Base-by-base conservation (phyloP, 257 asterid genomes). In the Coffea canephora region DNA sequence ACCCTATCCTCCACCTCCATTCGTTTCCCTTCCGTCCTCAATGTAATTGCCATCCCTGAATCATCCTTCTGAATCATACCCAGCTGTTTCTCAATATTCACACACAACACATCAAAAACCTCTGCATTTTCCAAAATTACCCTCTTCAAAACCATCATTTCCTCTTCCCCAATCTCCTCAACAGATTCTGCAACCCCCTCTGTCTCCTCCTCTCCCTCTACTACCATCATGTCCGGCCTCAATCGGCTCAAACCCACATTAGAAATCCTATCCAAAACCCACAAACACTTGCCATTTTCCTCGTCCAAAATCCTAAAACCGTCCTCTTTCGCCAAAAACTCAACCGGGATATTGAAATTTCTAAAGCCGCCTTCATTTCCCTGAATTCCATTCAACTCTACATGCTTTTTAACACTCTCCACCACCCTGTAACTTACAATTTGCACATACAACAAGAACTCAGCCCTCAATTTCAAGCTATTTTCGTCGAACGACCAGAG, bases 401-500 rank as follows among this genome's bases (percentile, higher is more conserved):
- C 85, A 74, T 84, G 79, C 62, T 66, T 85, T 62, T 81, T 77
- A 23, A 82, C 84, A 48, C 79, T 85, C 64, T 87, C 87, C 65
- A 79, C 67, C 78, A 90, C 92, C 83, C 87, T 87, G 74, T 85
- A 87, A 57, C 84, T 82, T 43, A 89, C 82, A 48, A 82, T 80
- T 80, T 92, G 89, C n/a, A 89, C 87, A 82, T 88, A 90, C 84
- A 95, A 74, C 90, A 94, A 81, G 78, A 95, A 93, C 79, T 95
- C 99, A 21, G 95, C 90, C n/a, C 98, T 90, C 86, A 92, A 87
- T 84, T 87, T 91, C 86, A 95, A 86, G 69, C 80, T 77, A 76
- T 69, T 77, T 65, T 87, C 86, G 80, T 88, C 92, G 77, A 95
- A 95, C 27, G 95, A 89, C 99, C 99, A 95, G 23, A 91, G 83